phyloP scores from a whole-genome alignment of 2,329 filamentous ascomycete species.

The Aureobasidium zeae region DNA sequence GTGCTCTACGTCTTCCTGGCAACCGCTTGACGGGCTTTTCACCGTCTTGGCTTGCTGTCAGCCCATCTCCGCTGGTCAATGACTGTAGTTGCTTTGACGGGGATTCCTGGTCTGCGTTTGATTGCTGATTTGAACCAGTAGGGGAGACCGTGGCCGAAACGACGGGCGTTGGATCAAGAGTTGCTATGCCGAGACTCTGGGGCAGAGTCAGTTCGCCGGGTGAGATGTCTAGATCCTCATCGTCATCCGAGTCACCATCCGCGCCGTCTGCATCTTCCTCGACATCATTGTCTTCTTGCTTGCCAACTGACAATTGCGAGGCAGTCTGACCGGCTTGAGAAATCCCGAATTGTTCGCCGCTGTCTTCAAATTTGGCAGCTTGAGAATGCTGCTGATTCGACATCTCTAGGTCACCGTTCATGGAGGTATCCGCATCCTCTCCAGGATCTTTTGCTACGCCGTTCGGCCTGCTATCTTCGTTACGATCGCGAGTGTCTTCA shows the following conservation, averaged over 20 bases:
- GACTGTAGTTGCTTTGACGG: conserved; percentile 3
- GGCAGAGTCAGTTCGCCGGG: conserved; percentile 3
- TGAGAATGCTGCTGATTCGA: conserved; percentile 18
- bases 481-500: background rate
- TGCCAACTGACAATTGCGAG: background rate
- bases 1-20: conserved; percentile 37
- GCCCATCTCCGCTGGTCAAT: background rate
- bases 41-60: conserved; percentile 7
- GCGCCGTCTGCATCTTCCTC: conserved; percentile 8
- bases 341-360: conserved; percentile 10
- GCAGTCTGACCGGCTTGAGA: conserved; percentile 18
- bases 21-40: conserved; percentile 14
- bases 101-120: conserved; percentile 10
- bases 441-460: background rate
- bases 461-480: background rate
- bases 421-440: background rate
- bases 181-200: conserved; percentile 3
- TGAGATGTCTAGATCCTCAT: background rate
- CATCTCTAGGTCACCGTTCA: conserved; percentile 5
- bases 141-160: conserved; percentile 11
- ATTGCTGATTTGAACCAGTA: conserved; percentile 7
- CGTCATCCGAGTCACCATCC: conserved; percentile 2
- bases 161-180: conserved; percentile 5
- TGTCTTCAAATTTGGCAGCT: conserved; percentile 13
- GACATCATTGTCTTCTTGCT: conserved; percentile 23